Base-by-base conservation (phyloP, 2,329 filamentous ascomycete genomes). In the Trichophyton rubrum region DNA sequence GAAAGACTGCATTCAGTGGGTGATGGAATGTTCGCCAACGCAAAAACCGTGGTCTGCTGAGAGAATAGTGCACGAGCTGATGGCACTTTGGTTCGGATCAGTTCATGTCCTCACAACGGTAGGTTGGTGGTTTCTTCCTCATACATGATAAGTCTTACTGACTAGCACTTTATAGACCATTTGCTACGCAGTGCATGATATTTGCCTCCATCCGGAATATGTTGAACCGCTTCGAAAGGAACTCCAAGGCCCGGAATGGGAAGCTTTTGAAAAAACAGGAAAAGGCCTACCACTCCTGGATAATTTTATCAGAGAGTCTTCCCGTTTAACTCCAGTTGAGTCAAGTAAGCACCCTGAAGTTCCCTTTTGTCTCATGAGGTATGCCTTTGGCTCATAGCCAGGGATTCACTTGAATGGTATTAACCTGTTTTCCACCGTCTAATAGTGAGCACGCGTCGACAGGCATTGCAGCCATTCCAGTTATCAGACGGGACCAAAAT, bases 1-100 rank as follows among this genome's bases (percentile, higher is more conserved):
- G 47, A 51, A 51, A 51, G 47, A 51, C 20, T 51, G 47, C 47
- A 51, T 51, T 51, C 47, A 51, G 8, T 51, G 47, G 47, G 47
- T 51, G 9, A 51, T 51, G 47, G 47, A 51, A 24, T 51, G 47
- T 51, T 51, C 47, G 17, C 47, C 47, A 17, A 51, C 15, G 47
- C 47, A 51, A 51, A 51, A 51, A 27, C 47, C 47, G 24, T 51
- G 47, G 47, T 51, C 47, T 22, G 47, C 47, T 13, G 47, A 51
- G 47, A 51, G 47, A 51, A 51, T 51, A 4, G 47, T 51, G 24
- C 47, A 51, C 8, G 47, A 51, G 13, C 47, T 51, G 47, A 51
- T 51, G 47, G 47, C 47, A 15, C 47, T 51, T 51, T 51, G 17
- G 47, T 51, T 51, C n/a, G 47, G 47, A 51, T 51, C 47, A 5